Conservation (phyloP, 2,329 filamentous ascomycete genomes). For the Fusarium incarnatum region DNA sequence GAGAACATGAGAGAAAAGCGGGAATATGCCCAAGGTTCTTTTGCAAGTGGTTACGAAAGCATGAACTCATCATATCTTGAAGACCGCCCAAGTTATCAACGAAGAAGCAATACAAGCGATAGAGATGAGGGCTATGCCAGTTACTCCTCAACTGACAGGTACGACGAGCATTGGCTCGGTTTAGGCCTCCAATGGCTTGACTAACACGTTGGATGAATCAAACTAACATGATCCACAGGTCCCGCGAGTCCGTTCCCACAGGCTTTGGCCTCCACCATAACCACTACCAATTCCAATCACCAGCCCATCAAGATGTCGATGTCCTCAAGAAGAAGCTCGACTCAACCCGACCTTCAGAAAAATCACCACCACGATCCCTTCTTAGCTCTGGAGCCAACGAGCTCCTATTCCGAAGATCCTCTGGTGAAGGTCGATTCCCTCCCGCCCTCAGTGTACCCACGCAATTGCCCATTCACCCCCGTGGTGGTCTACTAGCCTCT, state of each 20-base stretch:
- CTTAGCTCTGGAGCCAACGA: constrained; percentile 58
- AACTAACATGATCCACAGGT: constrained; percentile 48
- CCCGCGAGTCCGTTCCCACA: constrained; percentile 55
- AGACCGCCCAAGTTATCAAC: constrained; percentile 51
- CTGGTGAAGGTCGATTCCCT: constrained; percentile 56
- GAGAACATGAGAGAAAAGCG: constrained; percentile 50
- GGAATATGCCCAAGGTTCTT: constrained; percentile 48
- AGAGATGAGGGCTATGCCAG: constrained; percentile 60
- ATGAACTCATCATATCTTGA: constrained; percentile 52
- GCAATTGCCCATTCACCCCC: constrained; percentile 57
- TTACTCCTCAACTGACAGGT: constrained; percentile 56
- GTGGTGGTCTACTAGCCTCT: constrained; percentile 56
- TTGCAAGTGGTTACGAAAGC: constrained; percentile 56
- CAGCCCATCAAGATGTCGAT: constrained; percentile 61
- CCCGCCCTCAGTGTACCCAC: constrained; percentile 58
- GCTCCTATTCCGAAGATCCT: constrained; percentile 51
- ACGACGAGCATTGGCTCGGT: constrained; percentile 12
- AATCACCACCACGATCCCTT: constrained; percentile 59
- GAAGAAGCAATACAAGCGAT: constrained; percentile 47
- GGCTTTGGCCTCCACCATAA: constrained; percentile 64
- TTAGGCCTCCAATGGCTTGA: constrained; percentile 1
- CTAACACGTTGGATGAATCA: neutral
- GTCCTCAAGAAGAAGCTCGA: constrained; percentile 68
- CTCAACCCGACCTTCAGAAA: constrained; percentile 58
- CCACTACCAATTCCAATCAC: constrained; percentile 61